phyloP scores from a whole-genome alignment of 805 yeast genomes.

The Starmerella apis region DNA sequence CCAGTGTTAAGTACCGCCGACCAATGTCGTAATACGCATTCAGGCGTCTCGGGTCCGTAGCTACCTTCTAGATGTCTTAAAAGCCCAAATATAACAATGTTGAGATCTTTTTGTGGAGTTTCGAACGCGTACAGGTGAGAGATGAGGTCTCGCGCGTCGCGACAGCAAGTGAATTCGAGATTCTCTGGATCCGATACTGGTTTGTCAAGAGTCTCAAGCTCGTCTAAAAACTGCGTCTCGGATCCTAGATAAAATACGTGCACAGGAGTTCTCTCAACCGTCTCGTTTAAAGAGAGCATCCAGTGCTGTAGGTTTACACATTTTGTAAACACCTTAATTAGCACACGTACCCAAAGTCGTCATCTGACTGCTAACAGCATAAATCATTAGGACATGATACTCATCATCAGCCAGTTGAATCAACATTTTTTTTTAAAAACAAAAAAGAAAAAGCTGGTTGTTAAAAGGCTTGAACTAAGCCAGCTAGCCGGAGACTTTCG shows the following conservation, averaged over 20 bases:
- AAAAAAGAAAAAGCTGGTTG: too few species aligned
- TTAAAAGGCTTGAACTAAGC: too few species aligned
- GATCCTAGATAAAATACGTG: constrained; percentile 17
- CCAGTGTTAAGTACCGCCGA: constrained; percentile 11
- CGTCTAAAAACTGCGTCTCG: constrained; percentile 14
- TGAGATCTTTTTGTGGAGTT: background rate
- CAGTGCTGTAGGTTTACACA: too few species aligned
- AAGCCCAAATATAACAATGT: constrained; percentile 13
- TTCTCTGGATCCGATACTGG: constrained; percentile 12
- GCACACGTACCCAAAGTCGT: background rate
- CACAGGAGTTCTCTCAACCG: constrained; percentile 7
- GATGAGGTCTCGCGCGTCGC: background rate
- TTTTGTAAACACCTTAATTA: background rate
- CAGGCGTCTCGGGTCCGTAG: constrained; percentile 8
- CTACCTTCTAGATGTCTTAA: background rate
- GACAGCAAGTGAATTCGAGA: constrained; percentile 17
- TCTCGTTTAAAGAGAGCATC: constrained; percentile 12
- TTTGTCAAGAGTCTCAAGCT: background rate
- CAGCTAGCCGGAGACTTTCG: too few species aligned
- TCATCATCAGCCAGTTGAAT: too few species aligned
- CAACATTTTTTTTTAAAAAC: too few species aligned
- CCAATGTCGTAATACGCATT: constrained; percentile 8
- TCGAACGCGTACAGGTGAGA: background rate
- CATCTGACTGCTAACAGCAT: background rate
- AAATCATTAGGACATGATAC: too few species aligned